These are phyloP conservation scores for Neophaeococcomyces aloes DNA, from an alignment of 2,329 filamentous ascomycete genomes.

Conservation along the genomic window DNA sequence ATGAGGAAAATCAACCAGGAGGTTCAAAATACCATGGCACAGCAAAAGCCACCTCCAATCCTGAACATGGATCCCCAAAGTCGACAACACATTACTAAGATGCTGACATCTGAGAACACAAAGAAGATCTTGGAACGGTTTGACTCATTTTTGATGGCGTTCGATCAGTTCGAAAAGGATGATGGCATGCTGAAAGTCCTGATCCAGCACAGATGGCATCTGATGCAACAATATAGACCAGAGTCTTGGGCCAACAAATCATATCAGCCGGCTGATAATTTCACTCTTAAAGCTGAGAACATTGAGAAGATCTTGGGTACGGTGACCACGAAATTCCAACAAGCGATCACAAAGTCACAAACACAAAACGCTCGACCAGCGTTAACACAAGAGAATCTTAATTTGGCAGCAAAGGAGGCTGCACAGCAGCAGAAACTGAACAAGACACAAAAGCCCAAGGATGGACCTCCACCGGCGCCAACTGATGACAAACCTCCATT, in stretches of 20 bases:
- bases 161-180: slow-evolving; percentile 30
- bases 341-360: slow-evolving; percentile 33
- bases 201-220: slow-evolving; percentile 29
- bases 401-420: slow-evolving; percentile 15
- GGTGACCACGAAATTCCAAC: slow-evolving; percentile 32
- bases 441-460: slow-evolving; percentile 27
- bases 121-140: slow-evolving; percentile 34
- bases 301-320: slow-evolving; percentile 28
- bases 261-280: slow-evolving; percentile 31
- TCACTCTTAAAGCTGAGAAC: slow-evolving; percentile 34
- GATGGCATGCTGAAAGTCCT: slow-evolving; percentile 24
- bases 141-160: slow-evolving; percentile 33
- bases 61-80: slow-evolving; percentile 26
- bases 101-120: slow-evolving; percentile 29
- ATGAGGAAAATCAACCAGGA: slow-evolving; percentile 31
- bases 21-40: slow-evolving; percentile 28
- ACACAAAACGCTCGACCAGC: slow-evolving; percentile 28
- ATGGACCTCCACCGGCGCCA: slow-evolving; percentile 38
- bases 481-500: slow-evolving; percentile 45
- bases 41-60: slow-evolving; percentile 26
- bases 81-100: slow-evolving; percentile 17
- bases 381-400: slow-evolving; percentile 18
- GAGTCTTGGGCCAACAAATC: slow-evolving; percentile 27
- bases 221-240: slow-evolving; percentile 37
- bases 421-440: slow-evolving; percentile 23